Evolutionary conservation across 306 rosid species (phyloP).

Genomic region (Cucumis hystrix): DNA sequence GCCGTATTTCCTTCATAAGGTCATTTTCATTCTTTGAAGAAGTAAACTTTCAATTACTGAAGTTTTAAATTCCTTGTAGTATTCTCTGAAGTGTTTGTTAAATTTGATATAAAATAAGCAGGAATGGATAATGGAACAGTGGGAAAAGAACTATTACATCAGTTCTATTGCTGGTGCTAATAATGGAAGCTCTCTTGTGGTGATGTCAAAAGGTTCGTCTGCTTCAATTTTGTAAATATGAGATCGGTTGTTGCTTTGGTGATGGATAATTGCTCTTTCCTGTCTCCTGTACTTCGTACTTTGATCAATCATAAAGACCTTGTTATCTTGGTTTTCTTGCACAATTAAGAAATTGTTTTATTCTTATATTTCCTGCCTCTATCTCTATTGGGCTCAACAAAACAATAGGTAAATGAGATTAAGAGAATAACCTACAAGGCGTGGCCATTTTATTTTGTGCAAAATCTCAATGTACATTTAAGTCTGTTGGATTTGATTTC

Average conservation of each 20-base stretch:
- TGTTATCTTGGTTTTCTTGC: background rate
- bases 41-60: background rate
- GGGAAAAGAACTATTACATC: slow-evolving; percentile 57
- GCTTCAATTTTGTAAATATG: background rate
- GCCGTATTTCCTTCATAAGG: slow-evolving; percentile 82
- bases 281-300: background rate
- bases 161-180: slow-evolving; percentile 54
- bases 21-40: slow-evolving; percentile 15
- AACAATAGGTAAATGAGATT: background rate
- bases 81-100: background rate
- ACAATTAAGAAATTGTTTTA: no score
- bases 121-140: slow-evolving; percentile 68
- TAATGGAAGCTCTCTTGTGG: slow-evolving; percentile 59
- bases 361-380: background rate
- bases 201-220: slow-evolving; percentile 49
- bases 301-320: background rate
- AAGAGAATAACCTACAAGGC: background rate
- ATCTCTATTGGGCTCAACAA: background rate
- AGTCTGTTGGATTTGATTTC: background rate
- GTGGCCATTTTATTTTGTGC: background rate
- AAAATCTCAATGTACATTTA: background rate
- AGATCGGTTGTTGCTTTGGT: background rate
- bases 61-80: background rate
- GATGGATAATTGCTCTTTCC: background rate
- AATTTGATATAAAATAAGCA: slow-evolving; percentile 2